Base-by-base conservation (phyloP, 1,284 basidiomycete species). In the Singerocomus inundabilis region DNA sequence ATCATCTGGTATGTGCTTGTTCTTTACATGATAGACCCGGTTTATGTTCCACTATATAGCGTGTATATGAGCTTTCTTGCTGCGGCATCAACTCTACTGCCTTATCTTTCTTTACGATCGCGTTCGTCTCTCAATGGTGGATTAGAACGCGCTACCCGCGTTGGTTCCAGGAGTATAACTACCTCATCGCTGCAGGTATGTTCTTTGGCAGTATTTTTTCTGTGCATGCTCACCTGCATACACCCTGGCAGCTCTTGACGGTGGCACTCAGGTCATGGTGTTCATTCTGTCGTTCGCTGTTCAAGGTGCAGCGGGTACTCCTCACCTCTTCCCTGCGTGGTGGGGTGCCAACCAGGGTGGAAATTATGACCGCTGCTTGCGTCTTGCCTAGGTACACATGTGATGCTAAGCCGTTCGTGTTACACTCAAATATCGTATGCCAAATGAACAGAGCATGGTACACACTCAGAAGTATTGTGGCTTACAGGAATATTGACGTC, bases 221-320 rank as follows among this genome's bases (percentile, higher is more conserved):
- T n/a, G n/a, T n/a, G n/a, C n/a, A n/a, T 44, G 13, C 24, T 25
- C 24, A 54, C 18, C 5, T 28, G 4, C n/a, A n/a, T n/a, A n/a
- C 0, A 2, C 6, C 16, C 37, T 16, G 36, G 30, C 30, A 48
- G 82, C 80, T 4, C 69, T 82, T 35, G 82, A 83, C 47, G 82
- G 82, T 18, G 83, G 83, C 10, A 75, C 79, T 4, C 79, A 88
- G 62, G 76, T 85, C 30, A 82, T 87, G 75, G 77, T 85, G 28
- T 88, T 88, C 64, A 74, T 88, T 31, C 70, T 87, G 15, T 82
- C 81, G 2, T 88, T 88, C 58, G 84, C 84, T 1, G 84, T 89
- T 11, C 81, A 81, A 59, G 86, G 86, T 46, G 85, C 83, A 10
- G 76, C 78, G 4, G 85, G 86, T 1, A 62, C 62, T 4, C 57